These are phyloP conservation scores for Pythium biforme DNA, from an alignment of 352 stramenopile genomes.

Conservation along the genomic window DNA sequence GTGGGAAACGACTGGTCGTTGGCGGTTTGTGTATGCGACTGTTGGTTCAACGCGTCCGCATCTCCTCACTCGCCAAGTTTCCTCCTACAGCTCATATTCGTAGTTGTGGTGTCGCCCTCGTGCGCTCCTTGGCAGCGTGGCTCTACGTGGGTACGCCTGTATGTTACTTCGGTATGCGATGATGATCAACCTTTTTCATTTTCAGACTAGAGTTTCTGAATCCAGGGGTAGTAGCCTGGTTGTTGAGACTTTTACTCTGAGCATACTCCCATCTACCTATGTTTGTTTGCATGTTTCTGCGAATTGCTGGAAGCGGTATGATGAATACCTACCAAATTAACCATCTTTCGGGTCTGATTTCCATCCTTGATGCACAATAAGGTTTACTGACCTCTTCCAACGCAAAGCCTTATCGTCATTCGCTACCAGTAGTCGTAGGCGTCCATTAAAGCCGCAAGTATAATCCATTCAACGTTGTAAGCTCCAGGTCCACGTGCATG, in stretches of 20 bases:
- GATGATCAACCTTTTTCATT: constrained; percentile 78
- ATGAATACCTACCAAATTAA: constrained; percentile 84
- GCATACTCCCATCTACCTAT: constrained; percentile 44
- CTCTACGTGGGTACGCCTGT: neutral
- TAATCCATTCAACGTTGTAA: too few relatives aligned
- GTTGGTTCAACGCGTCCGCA: too few relatives aligned
- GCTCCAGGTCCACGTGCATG: neutral
- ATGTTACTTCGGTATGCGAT: constrained; percentile 47
- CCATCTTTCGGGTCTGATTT: constrained; percentile 92
- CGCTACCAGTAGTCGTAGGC: too few relatives aligned
- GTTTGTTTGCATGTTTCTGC: neutral
- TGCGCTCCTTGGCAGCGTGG: too few relatives aligned
- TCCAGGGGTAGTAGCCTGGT: constrained; percentile 84
- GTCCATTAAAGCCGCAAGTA: too few relatives aligned
- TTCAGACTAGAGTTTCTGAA: constrained; percentile 93
- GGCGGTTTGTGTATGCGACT: neutral
- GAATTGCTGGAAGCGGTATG: constrained; percentile 34
- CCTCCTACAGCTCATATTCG: neutral
- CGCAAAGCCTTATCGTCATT: neutral
- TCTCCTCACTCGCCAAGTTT: constrained; percentile 12
- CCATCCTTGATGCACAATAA: constrained; percentile 79
- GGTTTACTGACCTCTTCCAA: constrained; percentile 76
- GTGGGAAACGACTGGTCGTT: constrained; percentile 20
- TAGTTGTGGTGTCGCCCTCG: too few relatives aligned
- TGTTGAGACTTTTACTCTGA: constrained; percentile 75